Evolutionary conservation across 2,329 filamentous ascomycete species (phyloP).

Genomic region (Colletotrichum godetiae): DNA sequence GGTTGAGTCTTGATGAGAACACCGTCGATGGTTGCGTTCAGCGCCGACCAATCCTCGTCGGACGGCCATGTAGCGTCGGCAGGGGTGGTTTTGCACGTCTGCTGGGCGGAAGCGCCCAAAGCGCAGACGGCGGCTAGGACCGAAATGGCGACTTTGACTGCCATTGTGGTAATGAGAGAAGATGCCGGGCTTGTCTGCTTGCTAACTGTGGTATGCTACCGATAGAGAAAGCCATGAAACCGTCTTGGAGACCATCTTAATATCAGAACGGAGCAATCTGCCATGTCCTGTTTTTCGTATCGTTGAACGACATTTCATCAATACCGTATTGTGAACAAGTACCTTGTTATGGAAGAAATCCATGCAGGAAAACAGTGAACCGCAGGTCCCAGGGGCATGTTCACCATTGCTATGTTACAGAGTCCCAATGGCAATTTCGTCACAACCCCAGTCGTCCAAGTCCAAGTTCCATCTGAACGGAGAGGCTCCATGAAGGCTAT

Average conservation of each 20-base stretch:
- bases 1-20: slow-evolving; percentile 57
- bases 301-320: neutral
- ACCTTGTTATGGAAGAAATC: too few relatives aligned
- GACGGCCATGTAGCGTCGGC: slow-evolving; percentile 24
- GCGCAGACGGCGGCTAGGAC: neutral
- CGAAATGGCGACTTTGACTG: neutral
- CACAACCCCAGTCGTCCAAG: neutral
- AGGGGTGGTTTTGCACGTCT: slow-evolving; percentile 18
- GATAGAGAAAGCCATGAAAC: neutral
- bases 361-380: too few relatives aligned
- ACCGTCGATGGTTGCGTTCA: slow-evolving; percentile 58
- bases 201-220: neutral
- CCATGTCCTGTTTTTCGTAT: slow-evolving; percentile 10
- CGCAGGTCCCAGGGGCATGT: too few relatives aligned
- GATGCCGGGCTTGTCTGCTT: neutral
- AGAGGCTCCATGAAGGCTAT: neutral
- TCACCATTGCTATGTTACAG: neutral
- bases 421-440: neutral
- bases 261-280: neutral
- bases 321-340: neutral
- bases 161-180: neutral
- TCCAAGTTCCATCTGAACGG: neutral
- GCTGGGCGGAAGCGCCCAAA: slow-evolving; percentile 6
- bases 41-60: slow-evolving; percentile 47
- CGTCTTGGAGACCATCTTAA: neutral